Conservation (phyloP, 202 grass and related monocot genomes). For the Saccharum hybrid region DNA sequence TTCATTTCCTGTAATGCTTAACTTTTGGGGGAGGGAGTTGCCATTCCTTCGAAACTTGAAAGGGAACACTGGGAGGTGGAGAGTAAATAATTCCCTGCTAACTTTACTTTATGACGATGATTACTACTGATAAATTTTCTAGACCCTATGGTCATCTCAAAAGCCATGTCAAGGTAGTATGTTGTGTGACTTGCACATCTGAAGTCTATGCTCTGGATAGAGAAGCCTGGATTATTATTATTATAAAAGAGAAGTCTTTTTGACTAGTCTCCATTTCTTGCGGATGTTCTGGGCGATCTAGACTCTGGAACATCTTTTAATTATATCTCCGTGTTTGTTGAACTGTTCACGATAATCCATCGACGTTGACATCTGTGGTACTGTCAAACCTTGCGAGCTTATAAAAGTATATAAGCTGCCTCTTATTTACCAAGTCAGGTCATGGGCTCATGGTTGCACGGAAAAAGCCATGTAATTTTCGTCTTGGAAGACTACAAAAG, state of each 20-base stretch:
- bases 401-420: conserved; percentile 36
- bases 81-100: not conserved
- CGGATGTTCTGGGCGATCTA: conserved; percentile 9
- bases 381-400: conserved; percentile 36
- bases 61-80: conserved; percentile 5
- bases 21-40: not conserved
- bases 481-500: not conserved
- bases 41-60: conserved; percentile 20
- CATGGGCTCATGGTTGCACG: not conserved
- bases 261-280: conserved; percentile 21
- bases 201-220: not conserved
- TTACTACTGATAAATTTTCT: not conserved
- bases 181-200: conserved; percentile 6
- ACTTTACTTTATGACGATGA: not conserved
- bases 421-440: conserved; percentile 48
- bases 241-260: conserved; percentile 12
- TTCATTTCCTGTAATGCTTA: conserved; percentile 21
- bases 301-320: conserved; percentile 21
- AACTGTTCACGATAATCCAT: conserved; percentile 23
- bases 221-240: not conserved
- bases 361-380: conserved; percentile 24
- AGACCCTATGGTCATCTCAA: conserved; percentile 14
- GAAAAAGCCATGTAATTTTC: conserved; percentile 12
- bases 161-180: not conserved
- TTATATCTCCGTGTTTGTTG: conserved; percentile 1